Conservation (phyloP, 495 filamentous ascomycete genomes). For the Xylaria venustula region DNA sequence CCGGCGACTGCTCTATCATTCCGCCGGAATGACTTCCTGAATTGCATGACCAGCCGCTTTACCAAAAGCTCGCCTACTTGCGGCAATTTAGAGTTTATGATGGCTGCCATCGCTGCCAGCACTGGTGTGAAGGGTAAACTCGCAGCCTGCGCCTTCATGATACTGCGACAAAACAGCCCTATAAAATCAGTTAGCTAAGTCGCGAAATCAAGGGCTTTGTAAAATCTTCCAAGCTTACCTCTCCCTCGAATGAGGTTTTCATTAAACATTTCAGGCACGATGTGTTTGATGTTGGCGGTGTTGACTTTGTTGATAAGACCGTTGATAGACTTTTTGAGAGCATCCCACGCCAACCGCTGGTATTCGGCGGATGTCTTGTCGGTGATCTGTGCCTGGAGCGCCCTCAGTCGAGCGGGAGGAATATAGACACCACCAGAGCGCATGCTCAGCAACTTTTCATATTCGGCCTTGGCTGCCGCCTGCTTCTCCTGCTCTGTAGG, state of each 20-base stretch:
- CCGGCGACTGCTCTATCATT: slow-evolving; percentile 96
- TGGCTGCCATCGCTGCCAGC: slow-evolving; percentile 90
- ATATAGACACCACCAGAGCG: slow-evolving; percentile 95
- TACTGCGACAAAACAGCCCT: slow-evolving; percentile 88
- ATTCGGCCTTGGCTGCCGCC: slow-evolving; percentile 78
- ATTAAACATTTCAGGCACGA: slow-evolving; percentile 90
- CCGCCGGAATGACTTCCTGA: slow-evolving; percentile 91
- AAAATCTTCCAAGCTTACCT: slow-evolving; percentile 8
- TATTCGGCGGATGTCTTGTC: slow-evolving; percentile 96
- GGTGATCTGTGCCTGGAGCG: slow-evolving; percentile 93
- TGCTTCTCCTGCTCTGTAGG: slow-evolving; percentile 82
- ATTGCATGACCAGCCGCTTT: slow-evolving; percentile 83
- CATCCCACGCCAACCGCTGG: slow-evolving; percentile 99
- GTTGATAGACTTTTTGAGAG: slow-evolving; percentile 97
- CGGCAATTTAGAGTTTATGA: slow-evolving; percentile 96
- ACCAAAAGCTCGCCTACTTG: slow-evolving; percentile 89
- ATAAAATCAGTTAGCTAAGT: slow-evolving; percentile 1
- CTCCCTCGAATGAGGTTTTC: slow-evolving; percentile 92
- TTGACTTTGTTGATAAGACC: slow-evolving; percentile 99
- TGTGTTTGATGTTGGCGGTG: slow-evolving; percentile 93
- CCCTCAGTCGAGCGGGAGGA: slow-evolving; percentile 84
- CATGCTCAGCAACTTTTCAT: slow-evolving; percentile 84
- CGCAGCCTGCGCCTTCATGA: slow-evolving; percentile 97
- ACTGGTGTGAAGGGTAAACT: slow-evolving; percentile 95
- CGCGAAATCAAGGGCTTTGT: too few species aligned